A percentile compares a stretch with the other conserved stretches of the same genome.
Conservation (phyloP, 192 early-diverging fungal species). For the Podila epicladia region DNA sequence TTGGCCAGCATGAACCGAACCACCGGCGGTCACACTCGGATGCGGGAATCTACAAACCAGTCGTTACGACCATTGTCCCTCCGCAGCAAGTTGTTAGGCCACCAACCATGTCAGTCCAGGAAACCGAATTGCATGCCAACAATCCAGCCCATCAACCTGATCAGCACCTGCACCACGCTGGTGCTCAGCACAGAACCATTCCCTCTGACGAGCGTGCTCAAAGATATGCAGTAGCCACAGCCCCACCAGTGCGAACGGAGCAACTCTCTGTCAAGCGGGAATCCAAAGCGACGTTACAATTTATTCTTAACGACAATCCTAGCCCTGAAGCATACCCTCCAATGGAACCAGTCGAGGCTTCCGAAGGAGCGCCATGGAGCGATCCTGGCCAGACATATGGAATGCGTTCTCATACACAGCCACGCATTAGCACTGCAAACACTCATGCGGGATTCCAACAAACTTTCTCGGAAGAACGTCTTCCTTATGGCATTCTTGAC, state of each 20-base stretch:
- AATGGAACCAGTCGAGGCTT: not conserved
- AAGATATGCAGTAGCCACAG: not conserved
- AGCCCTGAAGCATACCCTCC: conserved; percentile 12
- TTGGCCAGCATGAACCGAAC: conserved; percentile 23
- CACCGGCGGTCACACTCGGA: conserved; percentile 41
- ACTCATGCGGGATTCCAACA: not conserved
- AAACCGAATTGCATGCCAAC: no score
- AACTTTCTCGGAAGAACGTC: not conserved
- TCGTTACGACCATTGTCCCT: conserved; percentile 5
- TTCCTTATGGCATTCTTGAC: not conserved
- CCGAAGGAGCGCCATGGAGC: not conserved
- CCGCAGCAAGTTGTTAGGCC: conserved; percentile 6
- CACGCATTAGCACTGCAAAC: not conserved
- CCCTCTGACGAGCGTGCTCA: not conserved
- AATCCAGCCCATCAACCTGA: not conserved
- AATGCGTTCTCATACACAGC: not conserved
- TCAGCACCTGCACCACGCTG: not conserved
- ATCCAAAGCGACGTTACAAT: conserved; percentile 36
- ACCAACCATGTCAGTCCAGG: not conserved
- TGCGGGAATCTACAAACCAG: conserved; percentile 16
- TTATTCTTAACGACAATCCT: conserved; percentile 33
- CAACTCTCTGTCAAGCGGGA: conserved; percentile 12
- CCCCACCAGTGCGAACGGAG: not conserved
- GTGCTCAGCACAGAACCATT: not conserved
- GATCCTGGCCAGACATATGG: not conserved